Conservation (phyloP, 345 rosid species). For the Melaleuca alternifolia region DNA sequence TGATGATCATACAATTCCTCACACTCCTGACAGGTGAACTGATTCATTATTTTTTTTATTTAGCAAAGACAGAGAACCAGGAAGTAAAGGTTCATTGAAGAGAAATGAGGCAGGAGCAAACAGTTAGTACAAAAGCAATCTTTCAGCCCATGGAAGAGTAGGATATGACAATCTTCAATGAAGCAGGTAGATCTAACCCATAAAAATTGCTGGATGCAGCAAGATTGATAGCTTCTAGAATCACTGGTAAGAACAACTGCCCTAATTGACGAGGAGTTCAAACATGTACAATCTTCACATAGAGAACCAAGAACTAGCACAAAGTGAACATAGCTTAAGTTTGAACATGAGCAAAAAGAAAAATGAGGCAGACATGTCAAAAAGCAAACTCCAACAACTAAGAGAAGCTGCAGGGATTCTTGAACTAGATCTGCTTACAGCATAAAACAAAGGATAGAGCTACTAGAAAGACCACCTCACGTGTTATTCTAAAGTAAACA, state of each 20-base stretch:
- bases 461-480: background rate
- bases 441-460: background rate
- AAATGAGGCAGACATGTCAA: background rate
- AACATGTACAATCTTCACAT: background rate
- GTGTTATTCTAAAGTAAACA: background rate
- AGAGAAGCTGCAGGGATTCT: background rate
- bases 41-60: background rate
- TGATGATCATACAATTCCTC: background rate
- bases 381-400: background rate
- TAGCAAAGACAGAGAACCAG: background rate
- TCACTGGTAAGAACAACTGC: background rate
- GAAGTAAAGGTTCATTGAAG: background rate
- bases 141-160: background rate
- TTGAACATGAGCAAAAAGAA: background rate
- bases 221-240: background rate
- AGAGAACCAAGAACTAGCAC: background rate
- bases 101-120: background rate
- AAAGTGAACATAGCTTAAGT: background rate
- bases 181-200: background rate
- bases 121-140: background rate
- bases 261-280: background rate
- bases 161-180: background rate
- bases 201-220: background rate
- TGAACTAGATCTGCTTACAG: background rate
- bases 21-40: background rate